Evolutionary conservation across 2,329 filamentous ascomycete species (phyloP), one percentile per base, ranked within the genome.

Genomic region (Stylonectria norvegica): DNA sequence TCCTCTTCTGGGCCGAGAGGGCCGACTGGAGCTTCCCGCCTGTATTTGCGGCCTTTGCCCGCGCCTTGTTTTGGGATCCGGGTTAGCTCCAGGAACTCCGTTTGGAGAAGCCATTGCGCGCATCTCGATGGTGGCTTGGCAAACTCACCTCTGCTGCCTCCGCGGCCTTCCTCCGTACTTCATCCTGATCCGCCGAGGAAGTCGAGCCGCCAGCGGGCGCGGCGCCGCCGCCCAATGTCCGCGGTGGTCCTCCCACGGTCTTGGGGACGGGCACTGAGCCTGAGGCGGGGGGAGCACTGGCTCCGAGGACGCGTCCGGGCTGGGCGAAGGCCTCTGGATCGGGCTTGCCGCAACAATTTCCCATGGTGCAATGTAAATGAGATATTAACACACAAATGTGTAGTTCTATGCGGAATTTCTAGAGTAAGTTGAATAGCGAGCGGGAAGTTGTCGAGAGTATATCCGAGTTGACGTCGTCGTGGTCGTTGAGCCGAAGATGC

Each of bases 271-370:
- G 70, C 42, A 71, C 75, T 49, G 70, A 77, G 41, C 63, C 64
- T 47, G 58, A 70, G 50, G 61, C 72, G 47, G 68, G 63, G 64
- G 58, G 72, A 12, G 57, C 53, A 18, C 57, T 70, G 25, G 81
- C 72, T 51, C 80, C 84, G 39, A 95, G 73, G 25, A 81, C 77
- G 38, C 87, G 85, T 44, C 88, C 89, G 34, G 85, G 83, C 38
- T 79, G 78, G 37, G 79, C 68, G 69, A 89, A 93, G 63, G 79
- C 72, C 54, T 86, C 81, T 48, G 78, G 68, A 20, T 79, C 64
- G 81, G 86, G 75, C 64, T 88, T 89, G 61, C 88, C 86, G 71
- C 87, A 95, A 67, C 89, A 76, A 63, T 89, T 91, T 44, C 90
- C 90, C 90, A 96, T 95, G 50, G 43, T 40, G 30, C 23, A n/a